A percentile compares a stretch with the other conserved stretches of the same genome.
phyloP scores from a whole-genome alignment of 805 yeast species.

The Barnettozyma sucrosica region DNA sequence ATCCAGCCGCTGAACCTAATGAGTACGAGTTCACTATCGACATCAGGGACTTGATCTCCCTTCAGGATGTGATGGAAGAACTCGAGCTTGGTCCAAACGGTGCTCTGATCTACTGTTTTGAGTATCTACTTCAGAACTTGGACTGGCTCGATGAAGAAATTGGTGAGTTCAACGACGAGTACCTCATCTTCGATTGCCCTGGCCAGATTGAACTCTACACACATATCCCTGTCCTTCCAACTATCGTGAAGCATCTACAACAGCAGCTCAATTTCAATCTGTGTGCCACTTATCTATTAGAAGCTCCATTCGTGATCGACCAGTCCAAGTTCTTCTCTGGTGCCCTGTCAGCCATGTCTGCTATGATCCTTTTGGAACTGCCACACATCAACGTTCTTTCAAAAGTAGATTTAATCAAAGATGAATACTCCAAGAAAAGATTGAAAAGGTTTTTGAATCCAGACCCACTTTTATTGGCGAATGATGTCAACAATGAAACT shows the following conservation, averaged over 20 bases:
- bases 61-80: slow-evolving; percentile 95
- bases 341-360: slow-evolving; percentile 94
- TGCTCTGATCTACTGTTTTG: slow-evolving; percentile 88
- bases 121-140: slow-evolving; percentile 77
- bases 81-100: slow-evolving; percentile 93
- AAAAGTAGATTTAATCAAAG: slow-evolving; percentile 80
- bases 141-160: slow-evolving; percentile 98
- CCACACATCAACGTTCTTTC: slow-evolving; percentile 92
- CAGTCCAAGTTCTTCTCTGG: slow-evolving; percentile 91
- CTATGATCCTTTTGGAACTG: slow-evolving; percentile 90
- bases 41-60: slow-evolving; percentile 81
- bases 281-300: slow-evolving; percentile 89
- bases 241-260: slow-evolving; percentile 79
- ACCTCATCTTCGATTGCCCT: slow-evolving; percentile 91
- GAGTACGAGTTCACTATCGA: slow-evolving; percentile 91
- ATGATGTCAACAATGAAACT: slow-evolving; percentile 42
- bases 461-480: slow-evolving; percentile 70
- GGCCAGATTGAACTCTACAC: slow-evolving; percentile 95
- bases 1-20: slow-evolving; percentile 94
- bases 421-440: slow-evolving; percentile 67
- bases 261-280: slow-evolving; percentile 74
- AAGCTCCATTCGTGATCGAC: slow-evolving; percentile 92
- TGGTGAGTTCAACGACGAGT: slow-evolving; percentile 94
- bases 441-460: slow-evolving; percentile 85
- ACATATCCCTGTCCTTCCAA: slow-evolving; percentile 89